Evolutionary conservation across 805 yeast genomes (phyloP).

Genomic region (Hanseniaspora pseudoguilliermondii): DNA sequence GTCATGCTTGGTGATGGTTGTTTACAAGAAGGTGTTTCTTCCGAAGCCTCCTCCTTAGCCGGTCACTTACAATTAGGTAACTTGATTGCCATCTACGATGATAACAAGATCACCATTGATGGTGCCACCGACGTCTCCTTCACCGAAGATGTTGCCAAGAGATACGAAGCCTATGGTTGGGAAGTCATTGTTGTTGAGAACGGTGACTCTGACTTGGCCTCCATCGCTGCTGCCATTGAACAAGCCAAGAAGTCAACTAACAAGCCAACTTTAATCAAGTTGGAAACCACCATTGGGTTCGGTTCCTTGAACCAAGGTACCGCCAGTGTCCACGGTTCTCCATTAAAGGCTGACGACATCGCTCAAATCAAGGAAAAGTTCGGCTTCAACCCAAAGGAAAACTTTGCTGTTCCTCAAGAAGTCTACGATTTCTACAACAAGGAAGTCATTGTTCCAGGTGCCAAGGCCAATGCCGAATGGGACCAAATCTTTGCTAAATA

Average conservation of each 20-base stretch:
- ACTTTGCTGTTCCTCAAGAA: slow-evolving; percentile 69
- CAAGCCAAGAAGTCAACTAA: slow-evolving; percentile 61
- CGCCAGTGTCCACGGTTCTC: slow-evolving; percentile 90
- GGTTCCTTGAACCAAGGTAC: slow-evolving; percentile 81
- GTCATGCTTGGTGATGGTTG: slow-evolving; percentile 92
- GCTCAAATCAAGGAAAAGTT: slow-evolving; percentile 68
- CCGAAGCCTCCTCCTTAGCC: slow-evolving; percentile 88
- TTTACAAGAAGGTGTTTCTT: slow-evolving; percentile 93
- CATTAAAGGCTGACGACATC: slow-evolving; percentile 86
- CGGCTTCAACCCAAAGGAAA: slow-evolving; percentile 79
- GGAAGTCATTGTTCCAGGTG: slow-evolving; percentile 47
- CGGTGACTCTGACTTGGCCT: slow-evolving; percentile 68
- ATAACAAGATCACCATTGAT: slow-evolving; percentile 92
- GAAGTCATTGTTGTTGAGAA: slow-evolving; percentile 62
- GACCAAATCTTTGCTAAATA: slow-evolving; percentile 48
- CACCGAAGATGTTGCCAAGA: slow-evolving; percentile 77
- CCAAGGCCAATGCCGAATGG: slow-evolving; percentile 65
- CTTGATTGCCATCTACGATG: slow-evolving; percentile 91
- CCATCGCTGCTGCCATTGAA: slow-evolving; percentile 60
- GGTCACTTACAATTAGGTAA: slow-evolving; percentile 91
- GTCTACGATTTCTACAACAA: slow-evolving; percentile 58
- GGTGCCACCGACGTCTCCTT: slow-evolving; percentile 82
- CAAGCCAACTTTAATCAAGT: slow-evolving; percentile 83
- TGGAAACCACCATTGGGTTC: slow-evolving; percentile 85
- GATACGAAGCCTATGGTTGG: slow-evolving; percentile 94